A percentile compares a stretch with the other conserved stretches of the same genome.
Conservation (phyloP, 352 stramenopile species). For the Phytophthora pluvialis region DNA sequence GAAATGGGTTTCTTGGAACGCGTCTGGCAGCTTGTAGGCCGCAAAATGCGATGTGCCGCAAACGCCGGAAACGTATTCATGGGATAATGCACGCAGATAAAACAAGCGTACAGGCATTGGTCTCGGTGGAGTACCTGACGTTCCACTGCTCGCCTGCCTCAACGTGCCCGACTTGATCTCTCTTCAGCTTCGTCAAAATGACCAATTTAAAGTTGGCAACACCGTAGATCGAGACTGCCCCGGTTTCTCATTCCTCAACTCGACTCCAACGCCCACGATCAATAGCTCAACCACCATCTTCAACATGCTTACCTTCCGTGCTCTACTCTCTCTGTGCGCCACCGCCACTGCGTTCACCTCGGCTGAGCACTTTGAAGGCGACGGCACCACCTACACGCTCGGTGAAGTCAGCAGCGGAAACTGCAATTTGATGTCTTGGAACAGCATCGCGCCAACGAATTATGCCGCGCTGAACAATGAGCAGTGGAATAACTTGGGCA, state of each 20-base stretch:
- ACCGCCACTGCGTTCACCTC: background rate
- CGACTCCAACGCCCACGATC: constrained; percentile 7
- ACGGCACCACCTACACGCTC: constrained; percentile 58
- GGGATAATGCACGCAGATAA: constrained; percentile 20
- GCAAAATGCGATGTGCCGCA: constrained; percentile 9
- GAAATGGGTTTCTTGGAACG: constrained; percentile 26
- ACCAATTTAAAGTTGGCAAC: background rate
- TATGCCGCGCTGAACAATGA: constrained; percentile 59
- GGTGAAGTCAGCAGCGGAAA: constrained; percentile 42
- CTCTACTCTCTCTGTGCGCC: constrained; percentile 5
- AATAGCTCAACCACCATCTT: constrained; percentile 13
- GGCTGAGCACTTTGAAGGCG: constrained; percentile 38
- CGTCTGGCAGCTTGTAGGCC: background rate
- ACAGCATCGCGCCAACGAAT: constrained; percentile 37
- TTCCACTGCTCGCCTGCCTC: constrained; percentile 2
- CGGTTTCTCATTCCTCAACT: constrained; percentile 18
- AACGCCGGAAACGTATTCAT: constrained; percentile 6
- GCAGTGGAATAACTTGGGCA: constrained; percentile 46
- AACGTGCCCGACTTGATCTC: constrained; percentile 22
- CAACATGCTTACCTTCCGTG: constrained; percentile 1
- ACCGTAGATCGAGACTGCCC: background rate
- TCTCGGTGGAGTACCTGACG: constrained; percentile 8
- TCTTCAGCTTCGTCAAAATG: constrained; percentile 3
- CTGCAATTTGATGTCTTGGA: constrained; percentile 59
- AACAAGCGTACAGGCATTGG: background rate